phyloP scores from a whole-genome alignment of 176 grass and related monocot species.

The Triticum dicoccoides region DNA sequence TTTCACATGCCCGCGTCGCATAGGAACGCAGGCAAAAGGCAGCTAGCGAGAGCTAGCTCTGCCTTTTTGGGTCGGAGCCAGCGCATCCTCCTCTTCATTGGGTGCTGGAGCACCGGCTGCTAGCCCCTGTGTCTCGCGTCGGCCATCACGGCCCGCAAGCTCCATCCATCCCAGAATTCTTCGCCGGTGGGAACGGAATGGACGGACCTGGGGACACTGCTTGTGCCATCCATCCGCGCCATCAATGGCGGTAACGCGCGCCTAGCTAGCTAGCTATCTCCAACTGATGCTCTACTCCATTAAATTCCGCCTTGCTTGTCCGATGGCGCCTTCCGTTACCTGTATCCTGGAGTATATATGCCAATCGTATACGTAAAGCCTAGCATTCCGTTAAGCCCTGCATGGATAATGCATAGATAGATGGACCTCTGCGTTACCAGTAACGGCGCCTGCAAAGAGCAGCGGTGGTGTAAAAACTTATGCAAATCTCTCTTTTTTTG shows the following conservation, averaged over 20 bases:
- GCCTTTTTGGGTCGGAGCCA: no score
- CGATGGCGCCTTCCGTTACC: neutral
- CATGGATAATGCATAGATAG: neutral
- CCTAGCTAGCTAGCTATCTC: neutral
- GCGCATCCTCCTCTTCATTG: neutral
- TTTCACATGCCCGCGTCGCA: constrained; percentile 18
- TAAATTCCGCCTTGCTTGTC: neutral
- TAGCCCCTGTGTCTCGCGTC: neutral
- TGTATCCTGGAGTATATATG: no score
- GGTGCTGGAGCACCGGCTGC: neutral
- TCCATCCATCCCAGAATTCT: neutral
- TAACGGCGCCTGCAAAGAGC: neutral
- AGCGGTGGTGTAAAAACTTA: no score
- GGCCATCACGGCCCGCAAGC: neutral
- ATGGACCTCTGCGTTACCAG: neutral
- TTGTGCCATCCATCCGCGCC: neutral
- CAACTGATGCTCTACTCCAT: neutral
- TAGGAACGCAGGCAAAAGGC: no score
- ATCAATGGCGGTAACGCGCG: neutral
- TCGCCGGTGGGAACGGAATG: neutral
- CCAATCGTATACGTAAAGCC: neutral
- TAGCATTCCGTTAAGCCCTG: neutral
- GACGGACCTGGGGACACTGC: neutral
- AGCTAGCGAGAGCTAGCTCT: no score
- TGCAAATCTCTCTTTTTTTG: neutral